Base-by-base conservation (phyloP, 2,329 filamentous ascomycete species). In the Immersiporthe knoxdaviesiana region DNA sequence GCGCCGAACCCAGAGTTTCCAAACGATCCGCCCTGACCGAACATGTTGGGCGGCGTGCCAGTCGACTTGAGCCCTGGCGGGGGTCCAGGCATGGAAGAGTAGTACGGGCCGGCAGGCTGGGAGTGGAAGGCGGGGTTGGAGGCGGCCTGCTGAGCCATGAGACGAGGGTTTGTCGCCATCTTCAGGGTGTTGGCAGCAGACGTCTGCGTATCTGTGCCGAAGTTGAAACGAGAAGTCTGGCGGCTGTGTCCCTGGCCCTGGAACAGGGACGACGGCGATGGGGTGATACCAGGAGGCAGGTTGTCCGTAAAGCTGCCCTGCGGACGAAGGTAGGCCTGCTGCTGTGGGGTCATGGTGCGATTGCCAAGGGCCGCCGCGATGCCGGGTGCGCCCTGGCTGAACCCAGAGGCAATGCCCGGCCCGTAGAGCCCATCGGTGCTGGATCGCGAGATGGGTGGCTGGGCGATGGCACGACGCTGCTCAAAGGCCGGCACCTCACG, bases 51-150 rank as follows among this genome's bases (percentile, higher is more conserved):
- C 69, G 96, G 95, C 24, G 95, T 98, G 56, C 94, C 93, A 2
- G 94, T 94, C 30, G 95, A 97, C 82, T 99, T 99, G 37, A 99
- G 85, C 12, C 96, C 96, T 0, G 96, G 97, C 70, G 96, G 96
- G 37, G 97, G 96, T 3, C 94, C 95, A 75, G 97, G 93, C 76
- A 97, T 93, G 12, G 92, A 92, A 66, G 90, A 88, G 79, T 96
- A 97, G 78, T 93, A 96, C 72, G 92, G 92, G 72, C 85, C 88
- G 73, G 85, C 79, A 78, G 88, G 79, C 74, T 89, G 87, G 54
- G 84, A 82, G 74, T 90, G 88, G 76, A 87, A 87, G 62, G 91
- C 92, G 90, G 95, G 93, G 91, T 94, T 96, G n/a, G 91, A 90
- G 65, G 90, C 89, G 65, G 90, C 89, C 78, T 94, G 93, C 30